These are phyloP conservation scores for Trichoderma reesei DNA, from an alignment of 495 filamentous ascomycete species.

Conservation along the genomic window DNA sequence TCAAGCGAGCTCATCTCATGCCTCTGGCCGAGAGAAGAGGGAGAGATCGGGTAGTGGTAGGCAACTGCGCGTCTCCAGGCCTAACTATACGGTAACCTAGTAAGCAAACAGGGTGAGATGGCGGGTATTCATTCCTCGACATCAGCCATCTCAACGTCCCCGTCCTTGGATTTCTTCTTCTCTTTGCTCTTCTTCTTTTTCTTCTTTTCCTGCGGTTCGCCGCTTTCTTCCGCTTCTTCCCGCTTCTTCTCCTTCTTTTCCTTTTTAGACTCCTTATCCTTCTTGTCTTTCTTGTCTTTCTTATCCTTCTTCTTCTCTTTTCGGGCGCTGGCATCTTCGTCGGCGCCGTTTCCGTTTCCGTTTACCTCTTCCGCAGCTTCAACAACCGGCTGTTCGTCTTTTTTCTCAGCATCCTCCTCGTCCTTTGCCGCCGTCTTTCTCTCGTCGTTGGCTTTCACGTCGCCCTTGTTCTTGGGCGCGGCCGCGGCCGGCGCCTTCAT, in stretches of 20 bases:
- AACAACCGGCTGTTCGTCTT: neutral
- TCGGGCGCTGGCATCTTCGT: neutral
- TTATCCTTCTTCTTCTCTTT: conserved; percentile 12
- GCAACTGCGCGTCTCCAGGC: no score
- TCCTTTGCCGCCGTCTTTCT: neutral
- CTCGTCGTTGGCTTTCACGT: neutral
- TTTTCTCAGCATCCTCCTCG: neutral
- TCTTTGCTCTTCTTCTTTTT: neutral
- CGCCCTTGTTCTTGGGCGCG: conserved; percentile 4
- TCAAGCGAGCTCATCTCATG: neutral
- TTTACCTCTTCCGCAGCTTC: neutral
- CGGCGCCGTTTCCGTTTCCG: neutral
- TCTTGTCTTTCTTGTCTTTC: conserved; percentile 20
- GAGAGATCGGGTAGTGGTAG: no score
- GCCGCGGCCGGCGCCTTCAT: neutral
- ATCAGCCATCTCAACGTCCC: conserved; percentile 4
- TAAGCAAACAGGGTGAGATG: no score
- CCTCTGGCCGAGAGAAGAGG: neutral
- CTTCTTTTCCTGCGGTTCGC: neutral
- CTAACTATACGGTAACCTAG: no score
- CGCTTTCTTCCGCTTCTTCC: neutral
- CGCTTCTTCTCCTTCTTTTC: conserved; percentile 11
- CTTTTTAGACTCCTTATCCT: conserved; percentile 11
- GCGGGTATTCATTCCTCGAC: neutral
- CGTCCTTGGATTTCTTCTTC: conserved; percentile 7